Evolutionary conservation across 495 filamentous ascomycete genomes (phyloP), one percentile per base, ranked within the genome.

Genomic region (Talaromyces stipitatus): DNA sequence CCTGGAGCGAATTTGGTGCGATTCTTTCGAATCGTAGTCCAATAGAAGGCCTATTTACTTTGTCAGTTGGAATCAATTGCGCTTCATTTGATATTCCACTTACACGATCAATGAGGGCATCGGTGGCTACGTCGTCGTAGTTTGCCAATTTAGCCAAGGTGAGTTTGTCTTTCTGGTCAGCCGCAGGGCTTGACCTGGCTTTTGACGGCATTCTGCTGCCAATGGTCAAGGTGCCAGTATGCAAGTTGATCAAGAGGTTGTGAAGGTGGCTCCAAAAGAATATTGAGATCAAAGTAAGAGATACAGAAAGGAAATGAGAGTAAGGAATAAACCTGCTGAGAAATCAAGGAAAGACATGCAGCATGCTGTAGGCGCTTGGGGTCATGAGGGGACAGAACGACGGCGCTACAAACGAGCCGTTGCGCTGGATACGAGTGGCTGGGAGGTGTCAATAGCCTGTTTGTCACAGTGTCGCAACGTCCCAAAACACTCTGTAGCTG

Each of bases 71-170:
- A 6, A 16, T 38, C 33, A 18, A 38, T n/a, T n/a, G 7, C 33
- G 56, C 50, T 30, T 24, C 46, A 38, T 14, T 10, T 18, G 30
- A 28, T 11, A 26, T 29, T 3, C 41, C 24, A 78, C 89, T 68
- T 79, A 97, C 94, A 71, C 89, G 89, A 72, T 99, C 94, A 41
- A 99, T 84, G 30, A 99, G 85, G 57, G 88, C 87, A 84, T 99
- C 95, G 0, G 94, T 97, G 60, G 96, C 80, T 62, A 99, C 84
- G 69, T 99, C 94, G 73, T 99, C 94, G 75, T 97, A 97, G 56
- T 87, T 86, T 26, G 90, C 85, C 58, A 99, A 76, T 73, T 96
- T 91, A 36, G 82, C 82, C 56, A 97, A 76, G 11, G 90, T 96
- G 60, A 97, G 75, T 62, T 83, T 85, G 59, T 88, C 82, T 71